Evolutionary conservation across 495 filamentous ascomycete species (phyloP).

Genomic region (Monascus purpureus): DNA sequence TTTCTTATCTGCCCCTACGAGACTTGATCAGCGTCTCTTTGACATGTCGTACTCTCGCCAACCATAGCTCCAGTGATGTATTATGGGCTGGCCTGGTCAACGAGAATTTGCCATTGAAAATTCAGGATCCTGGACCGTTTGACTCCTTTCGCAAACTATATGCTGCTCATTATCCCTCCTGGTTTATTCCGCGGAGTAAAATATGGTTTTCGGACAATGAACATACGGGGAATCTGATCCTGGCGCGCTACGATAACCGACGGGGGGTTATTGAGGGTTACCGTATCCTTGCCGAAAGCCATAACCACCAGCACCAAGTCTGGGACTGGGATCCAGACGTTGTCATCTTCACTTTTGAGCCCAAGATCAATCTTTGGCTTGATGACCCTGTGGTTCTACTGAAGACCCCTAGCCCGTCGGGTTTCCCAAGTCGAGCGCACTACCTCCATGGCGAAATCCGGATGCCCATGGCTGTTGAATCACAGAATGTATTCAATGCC

Average conservation of each 20-base stretch:
- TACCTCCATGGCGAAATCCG: slow-evolving; percentile 26
- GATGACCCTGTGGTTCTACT: slow-evolving; percentile 58
- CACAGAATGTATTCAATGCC: slow-evolving; percentile 30
- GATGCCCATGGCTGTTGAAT: slow-evolving; percentile 41
- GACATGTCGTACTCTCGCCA: slow-evolving; percentile 40
- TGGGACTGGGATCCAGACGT: slow-evolving; percentile 58
- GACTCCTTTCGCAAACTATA: slow-evolving; percentile 54
- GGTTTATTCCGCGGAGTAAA: slow-evolving; percentile 69
- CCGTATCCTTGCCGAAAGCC: slow-evolving; percentile 52
- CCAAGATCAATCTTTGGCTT: slow-evolving; percentile 50
- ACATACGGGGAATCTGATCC: slow-evolving; percentile 53
- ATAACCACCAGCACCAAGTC: slow-evolving; percentile 30
- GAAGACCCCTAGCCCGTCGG: slow-evolving; percentile 17
- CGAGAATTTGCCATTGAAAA: slow-evolving; percentile 39
- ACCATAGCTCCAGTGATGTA: slow-evolving; percentile 38
- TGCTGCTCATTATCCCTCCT: slow-evolving; percentile 58
- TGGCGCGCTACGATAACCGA: slow-evolving; percentile 57
- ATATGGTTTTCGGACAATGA: slow-evolving; percentile 74
- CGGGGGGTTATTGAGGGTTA: slow-evolving; percentile 69
- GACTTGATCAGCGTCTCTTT: slow-evolving; percentile 40
- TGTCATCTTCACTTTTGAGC: slow-evolving; percentile 60
- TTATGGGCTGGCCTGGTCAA: slow-evolving; percentile 52
- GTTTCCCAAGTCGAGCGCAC: slow-evolving; percentile 3
- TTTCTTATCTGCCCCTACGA: slow-evolving; percentile 42
- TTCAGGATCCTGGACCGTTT: slow-evolving; percentile 39